These are phyloP conservation scores for Veloboletus limbatus DNA, from an alignment of 1,284 basidiomycete genomes.

Conservation along the genomic window DNA sequence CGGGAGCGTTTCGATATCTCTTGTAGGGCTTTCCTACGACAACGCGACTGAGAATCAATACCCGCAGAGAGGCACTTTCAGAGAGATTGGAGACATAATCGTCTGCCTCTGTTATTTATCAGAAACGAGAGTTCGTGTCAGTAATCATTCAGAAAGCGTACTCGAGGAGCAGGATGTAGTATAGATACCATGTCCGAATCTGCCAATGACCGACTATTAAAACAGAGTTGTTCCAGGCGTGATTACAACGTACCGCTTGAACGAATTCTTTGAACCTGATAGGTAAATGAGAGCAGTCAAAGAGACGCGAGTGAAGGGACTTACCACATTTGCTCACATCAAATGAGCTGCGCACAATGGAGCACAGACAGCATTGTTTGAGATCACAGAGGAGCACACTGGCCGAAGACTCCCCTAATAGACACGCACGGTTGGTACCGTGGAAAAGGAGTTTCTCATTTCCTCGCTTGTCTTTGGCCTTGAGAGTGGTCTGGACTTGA, in stretches of 20 bases:
- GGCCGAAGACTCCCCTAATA: constrained; percentile 46
- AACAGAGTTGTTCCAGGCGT: not conserved
- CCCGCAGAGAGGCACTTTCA: constrained; percentile 39
- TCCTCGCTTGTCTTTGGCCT: constrained; percentile 32
- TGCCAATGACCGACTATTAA: constrained; percentile 23
- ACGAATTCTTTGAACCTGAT: constrained; percentile 52
- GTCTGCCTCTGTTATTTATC: constrained; percentile 49
- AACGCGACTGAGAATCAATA: constrained; percentile 56
- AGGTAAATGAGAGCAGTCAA: constrained; percentile 6
- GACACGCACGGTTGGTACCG: constrained; percentile 54
- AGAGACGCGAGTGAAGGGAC: constrained; percentile 17
- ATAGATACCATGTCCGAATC: constrained; percentile 63
- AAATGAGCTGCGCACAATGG: constrained; percentile 52
- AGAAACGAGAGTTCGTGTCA: not conserved
- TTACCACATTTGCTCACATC: constrained; percentile 52
- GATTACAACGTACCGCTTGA: constrained; percentile 40
- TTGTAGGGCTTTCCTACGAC: constrained; percentile 54
- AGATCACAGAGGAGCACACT: constrained; percentile 45
- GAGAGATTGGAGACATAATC: constrained; percentile 49
- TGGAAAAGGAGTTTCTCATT: constrained; percentile 60
- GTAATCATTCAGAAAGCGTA: constrained; percentile 28
- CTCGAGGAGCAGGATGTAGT: constrained; percentile 60
- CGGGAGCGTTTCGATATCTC: constrained; percentile 44
- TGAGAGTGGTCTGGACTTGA: constrained; percentile 27
- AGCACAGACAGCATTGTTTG: constrained; percentile 50